These are phyloP conservation scores for Cucurbita argyrosperma DNA, from an alignment of 306 rosid species.

Conservation along the genomic window DNA sequence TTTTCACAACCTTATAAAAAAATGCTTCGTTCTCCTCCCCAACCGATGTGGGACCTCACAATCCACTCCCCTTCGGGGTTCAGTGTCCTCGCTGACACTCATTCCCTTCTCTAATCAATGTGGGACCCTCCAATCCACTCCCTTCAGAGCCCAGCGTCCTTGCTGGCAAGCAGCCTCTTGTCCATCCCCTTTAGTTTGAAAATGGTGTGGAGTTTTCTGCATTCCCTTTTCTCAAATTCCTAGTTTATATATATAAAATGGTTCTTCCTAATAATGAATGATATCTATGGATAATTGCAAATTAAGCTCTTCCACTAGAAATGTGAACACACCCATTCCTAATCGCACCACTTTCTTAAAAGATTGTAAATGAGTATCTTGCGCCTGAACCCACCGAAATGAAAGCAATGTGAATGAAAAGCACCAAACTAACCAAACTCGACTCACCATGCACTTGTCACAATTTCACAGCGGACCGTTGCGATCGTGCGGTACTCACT, in stretches of 20 bases:
- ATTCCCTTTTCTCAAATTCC: neutral
- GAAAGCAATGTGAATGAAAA: conserved; percentile 44
- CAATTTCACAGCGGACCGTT: too few relatives aligned
- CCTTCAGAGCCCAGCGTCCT: too few relatives aligned
- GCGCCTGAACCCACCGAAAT: conserved; percentile 55
- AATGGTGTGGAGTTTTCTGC: neutral
- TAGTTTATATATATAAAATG: neutral
- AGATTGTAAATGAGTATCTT: conserved; percentile 3
- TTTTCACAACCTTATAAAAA: too few relatives aligned
- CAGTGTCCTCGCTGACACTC: too few relatives aligned
- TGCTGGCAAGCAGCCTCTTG: too few relatives aligned
- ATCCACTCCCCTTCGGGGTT: too few relatives aligned
- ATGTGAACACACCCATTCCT: neutral
- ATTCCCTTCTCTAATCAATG: too few relatives aligned
- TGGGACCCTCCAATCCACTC: too few relatives aligned
- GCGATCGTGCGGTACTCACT: too few relatives aligned
- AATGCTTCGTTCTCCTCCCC: too few relatives aligned
- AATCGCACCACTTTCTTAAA: neutral
- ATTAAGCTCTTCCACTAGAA: neutral
- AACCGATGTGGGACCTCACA: too few relatives aligned
- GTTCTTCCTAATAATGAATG: neutral
- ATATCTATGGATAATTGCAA: neutral
- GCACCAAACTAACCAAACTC: conserved; percentile 56
- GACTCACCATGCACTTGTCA: neutral
- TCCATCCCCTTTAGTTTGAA: neutral